Evolutionary conservation across 192 early-diverging fungal genomes (phyloP).

Genomic region (Oehlia diaphana): DNA sequence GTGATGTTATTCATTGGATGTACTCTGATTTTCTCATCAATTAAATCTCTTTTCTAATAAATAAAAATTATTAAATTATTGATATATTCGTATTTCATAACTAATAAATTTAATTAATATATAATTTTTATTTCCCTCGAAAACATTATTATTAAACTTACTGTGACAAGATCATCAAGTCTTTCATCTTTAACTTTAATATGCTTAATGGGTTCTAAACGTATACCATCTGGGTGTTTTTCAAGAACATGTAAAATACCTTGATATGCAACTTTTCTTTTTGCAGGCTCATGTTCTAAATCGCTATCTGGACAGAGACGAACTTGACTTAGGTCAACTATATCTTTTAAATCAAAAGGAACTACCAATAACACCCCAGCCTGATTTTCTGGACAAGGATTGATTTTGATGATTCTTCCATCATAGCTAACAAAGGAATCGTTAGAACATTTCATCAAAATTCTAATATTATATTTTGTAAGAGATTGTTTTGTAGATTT

Average conservation of each 20-base stretch:
- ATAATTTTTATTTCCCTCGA: neutral
- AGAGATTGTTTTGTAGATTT: neutral
- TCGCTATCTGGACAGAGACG: constrained; percentile 75
- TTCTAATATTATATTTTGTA: constrained; percentile 1
- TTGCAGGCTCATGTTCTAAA: constrained; percentile 54
- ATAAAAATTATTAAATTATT: neutral
- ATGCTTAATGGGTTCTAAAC: constrained; percentile 87
- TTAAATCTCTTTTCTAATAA: constrained; percentile 7
- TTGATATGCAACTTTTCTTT: constrained; percentile 63
- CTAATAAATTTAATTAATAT: too few species aligned
- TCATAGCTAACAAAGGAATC: constrained; percentile 30
- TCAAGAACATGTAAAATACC: constrained; percentile 68
- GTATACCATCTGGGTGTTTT: constrained; percentile 75
- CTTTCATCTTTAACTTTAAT: constrained; percentile 82
- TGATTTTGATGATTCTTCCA: constrained; percentile 45
- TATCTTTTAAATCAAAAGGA: constrained; percentile 70
- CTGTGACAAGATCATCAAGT: constrained; percentile 70
- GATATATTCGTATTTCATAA: neutral
- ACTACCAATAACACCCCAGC: constrained; percentile 54
- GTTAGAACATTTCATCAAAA: neutral
- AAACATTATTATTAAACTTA: constrained; percentile 28
- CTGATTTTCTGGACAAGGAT: constrained; percentile 55
- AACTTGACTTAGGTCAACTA: constrained; percentile 75
- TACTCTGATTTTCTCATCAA: constrained; percentile 56
- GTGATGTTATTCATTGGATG: constrained; percentile 58